These are phyloP conservation scores for Lentinula edodes DNA, from an alignment of 768 basidiomycete genomes.

Conservation along the genomic window DNA sequence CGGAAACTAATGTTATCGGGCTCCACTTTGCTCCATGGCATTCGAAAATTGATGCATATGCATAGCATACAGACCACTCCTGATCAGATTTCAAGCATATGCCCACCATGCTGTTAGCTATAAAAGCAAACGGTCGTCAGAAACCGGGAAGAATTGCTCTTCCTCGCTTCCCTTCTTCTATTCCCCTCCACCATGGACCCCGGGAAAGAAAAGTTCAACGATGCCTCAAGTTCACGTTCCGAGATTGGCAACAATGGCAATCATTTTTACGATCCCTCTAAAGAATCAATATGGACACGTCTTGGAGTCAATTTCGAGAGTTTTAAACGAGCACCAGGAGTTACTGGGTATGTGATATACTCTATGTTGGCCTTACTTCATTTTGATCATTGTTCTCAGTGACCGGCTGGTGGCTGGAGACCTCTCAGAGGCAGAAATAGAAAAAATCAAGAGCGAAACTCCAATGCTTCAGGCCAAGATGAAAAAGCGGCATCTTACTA, in stretches of 20 bases:
- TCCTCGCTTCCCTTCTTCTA: neutral
- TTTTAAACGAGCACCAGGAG: conserved; percentile 42
- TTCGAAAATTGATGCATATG: neutral
- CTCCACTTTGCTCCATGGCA: neutral
- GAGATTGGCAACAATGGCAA: neutral
- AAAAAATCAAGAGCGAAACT: conserved; percentile 30
- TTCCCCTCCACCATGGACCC: neutral
- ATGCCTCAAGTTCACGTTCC: neutral
- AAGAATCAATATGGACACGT: conserved; percentile 40
- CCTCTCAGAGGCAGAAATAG: conserved; percentile 28
- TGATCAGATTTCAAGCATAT: too few species aligned
- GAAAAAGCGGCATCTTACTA: conserved; percentile 40
- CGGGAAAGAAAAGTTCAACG: conserved; percentile 1
- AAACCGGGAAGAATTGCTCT: neutral
- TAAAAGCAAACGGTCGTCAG: neutral
- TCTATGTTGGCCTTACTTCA: neutral
- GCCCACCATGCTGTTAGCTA: neutral
- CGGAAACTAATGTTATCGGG: neutral
- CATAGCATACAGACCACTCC: neutral
- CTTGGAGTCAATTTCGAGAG: conserved; percentile 35
- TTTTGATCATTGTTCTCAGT: neutral
- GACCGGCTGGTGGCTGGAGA: conserved; percentile 29
- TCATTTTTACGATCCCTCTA: conserved; percentile 41
- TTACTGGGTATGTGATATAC: conserved; percentile 31
- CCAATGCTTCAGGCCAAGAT: conserved; percentile 45